These are phyloP conservation scores for Fusarium armeniacum DNA, from an alignment of 2,329 filamentous ascomycete species.

Conservation along the genomic window DNA sequence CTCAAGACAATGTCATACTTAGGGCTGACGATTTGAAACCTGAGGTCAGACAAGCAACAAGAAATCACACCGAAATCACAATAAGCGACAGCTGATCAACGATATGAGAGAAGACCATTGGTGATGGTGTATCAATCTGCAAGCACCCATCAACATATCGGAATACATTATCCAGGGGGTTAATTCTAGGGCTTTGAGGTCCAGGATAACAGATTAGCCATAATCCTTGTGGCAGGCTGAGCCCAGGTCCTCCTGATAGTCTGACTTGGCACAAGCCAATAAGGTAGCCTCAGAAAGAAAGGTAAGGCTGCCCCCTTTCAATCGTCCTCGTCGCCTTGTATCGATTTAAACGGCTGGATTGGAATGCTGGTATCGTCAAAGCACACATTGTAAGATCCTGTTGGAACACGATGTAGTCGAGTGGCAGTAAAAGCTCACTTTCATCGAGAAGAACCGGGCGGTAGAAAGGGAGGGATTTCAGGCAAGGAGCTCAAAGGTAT, in stretches of 20 bases:
- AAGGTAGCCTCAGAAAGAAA: not conserved
- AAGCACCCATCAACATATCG: not conserved
- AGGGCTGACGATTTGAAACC: not conserved
- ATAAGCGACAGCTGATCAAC: slow-evolving; percentile 10
- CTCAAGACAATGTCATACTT: not conserved
- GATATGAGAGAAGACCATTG: not conserved
- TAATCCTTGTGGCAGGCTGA: not conserved
- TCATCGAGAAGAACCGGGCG: not conserved
- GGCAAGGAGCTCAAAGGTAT: not conserved
- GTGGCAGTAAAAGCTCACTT: not conserved
- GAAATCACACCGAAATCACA: slow-evolving; percentile 24
- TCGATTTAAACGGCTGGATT: not conserved
- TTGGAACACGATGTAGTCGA: no score
- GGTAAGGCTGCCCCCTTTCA: not conserved
- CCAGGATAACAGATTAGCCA: not conserved
- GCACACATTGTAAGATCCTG: not conserved
- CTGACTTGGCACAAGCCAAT: slow-evolving; percentile 15
- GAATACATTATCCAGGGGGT: not conserved
- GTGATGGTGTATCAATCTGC: slow-evolving; percentile 12
- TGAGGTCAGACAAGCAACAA: not conserved
- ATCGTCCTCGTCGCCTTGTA: not conserved
- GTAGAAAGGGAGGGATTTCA: not conserved
- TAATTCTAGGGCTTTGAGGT: not conserved
- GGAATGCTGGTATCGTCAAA: not conserved
- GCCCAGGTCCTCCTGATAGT: not conserved